These are phyloP conservation scores for Meyerozyma sp. DNA, from an alignment of 1,139 yeast genomes.

Conservation along the genomic window DNA sequence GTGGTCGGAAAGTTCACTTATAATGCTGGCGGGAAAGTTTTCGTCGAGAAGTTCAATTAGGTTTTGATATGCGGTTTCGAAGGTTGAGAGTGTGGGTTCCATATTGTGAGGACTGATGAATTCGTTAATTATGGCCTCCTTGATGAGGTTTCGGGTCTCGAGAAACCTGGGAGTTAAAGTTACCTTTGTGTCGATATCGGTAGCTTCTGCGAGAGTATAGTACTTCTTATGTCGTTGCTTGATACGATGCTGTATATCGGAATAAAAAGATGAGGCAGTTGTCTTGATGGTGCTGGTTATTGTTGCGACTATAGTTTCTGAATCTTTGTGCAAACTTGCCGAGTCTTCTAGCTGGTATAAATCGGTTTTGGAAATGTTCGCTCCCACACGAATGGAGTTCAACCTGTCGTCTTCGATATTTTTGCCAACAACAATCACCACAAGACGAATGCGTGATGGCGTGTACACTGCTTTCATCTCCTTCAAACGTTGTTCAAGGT, in stretches of 20 bases:
- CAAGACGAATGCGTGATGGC: conserved; percentile 18
- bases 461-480: conserved; percentile 14
- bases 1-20: conserved; percentile 17
- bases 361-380: conserved; percentile 30
- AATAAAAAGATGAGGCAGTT: conserved; percentile 31
- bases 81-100: conserved; percentile 22
- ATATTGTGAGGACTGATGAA: conserved; percentile 30
- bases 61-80: conserved; percentile 32
- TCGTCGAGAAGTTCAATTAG: conserved; percentile 23
- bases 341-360: conserved; percentile 19
- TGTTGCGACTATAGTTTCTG: conserved; percentile 24
- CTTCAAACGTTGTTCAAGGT: conserved; percentile 16
- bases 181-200: conserved; percentile 22
- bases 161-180: conserved; percentile 33
- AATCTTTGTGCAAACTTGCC: conserved; percentile 16
- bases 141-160: conserved; percentile 36
- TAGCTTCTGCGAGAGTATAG: conserved; percentile 28
- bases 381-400: conserved; percentile 20
- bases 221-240: conserved; percentile 34
- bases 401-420: conserved; percentile 15
- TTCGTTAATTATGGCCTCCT: conserved; percentile 32
- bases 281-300: conserved; percentile 26
- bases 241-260: conserved; percentile 25
- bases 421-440: conserved; percentile 19
- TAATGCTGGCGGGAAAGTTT: conserved; percentile 11